Base-by-base conservation (phyloP, 164 flowering plant genomes). In the Taxillus chinensis region DNA sequence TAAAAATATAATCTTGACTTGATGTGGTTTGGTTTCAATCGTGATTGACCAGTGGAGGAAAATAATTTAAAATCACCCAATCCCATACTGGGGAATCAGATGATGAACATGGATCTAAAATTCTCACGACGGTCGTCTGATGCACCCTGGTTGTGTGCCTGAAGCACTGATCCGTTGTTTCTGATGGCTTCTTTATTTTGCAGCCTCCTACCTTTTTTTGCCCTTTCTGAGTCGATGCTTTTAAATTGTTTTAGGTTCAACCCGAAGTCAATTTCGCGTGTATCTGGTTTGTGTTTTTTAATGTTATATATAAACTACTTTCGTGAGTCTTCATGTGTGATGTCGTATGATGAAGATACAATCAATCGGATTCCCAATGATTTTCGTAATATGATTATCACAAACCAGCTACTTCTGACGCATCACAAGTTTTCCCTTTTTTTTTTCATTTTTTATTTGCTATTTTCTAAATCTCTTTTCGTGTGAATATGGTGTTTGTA, bases 51-150 rank as follows among this genome's bases (percentile, higher is more conserved):
- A 8, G 45, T 5, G 8, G 8, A 8, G 45, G 5, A 5, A 43
- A 43, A 5, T 5, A 43, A 43, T 43, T 5, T 5, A 8, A 43
- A 43, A 43, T 43, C 8, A 43, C 5, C 45, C 45, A 10, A 46
- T 7, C 8, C 50, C 8, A 46, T 7, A 13, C 8, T 3, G 8
- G 7, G 50, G 8, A 11, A 48, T 14, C 51, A 48, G 51, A 11
- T 48, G 51, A 48, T 48, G 51, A 48, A 11, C 12, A 3, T 48
- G 51, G 51, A 48, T 48, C 4, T 8, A 48, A 7, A 8, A 14
- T 48, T 48, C 51, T 48, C 51, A 48, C 13, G 51, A 48, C 51
- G 51, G 51, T 48, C 51, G 51, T 48, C 51, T 48, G 51, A 48
- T 11, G 51, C 51, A 48, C 51, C 3, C 3, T 11, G 13, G 4